Percentiles rank a stretch among this genome's conserved stretches.
phyloP scores from a whole-genome alignment of 345 rosid species.

The Pistacia integerrima region DNA sequence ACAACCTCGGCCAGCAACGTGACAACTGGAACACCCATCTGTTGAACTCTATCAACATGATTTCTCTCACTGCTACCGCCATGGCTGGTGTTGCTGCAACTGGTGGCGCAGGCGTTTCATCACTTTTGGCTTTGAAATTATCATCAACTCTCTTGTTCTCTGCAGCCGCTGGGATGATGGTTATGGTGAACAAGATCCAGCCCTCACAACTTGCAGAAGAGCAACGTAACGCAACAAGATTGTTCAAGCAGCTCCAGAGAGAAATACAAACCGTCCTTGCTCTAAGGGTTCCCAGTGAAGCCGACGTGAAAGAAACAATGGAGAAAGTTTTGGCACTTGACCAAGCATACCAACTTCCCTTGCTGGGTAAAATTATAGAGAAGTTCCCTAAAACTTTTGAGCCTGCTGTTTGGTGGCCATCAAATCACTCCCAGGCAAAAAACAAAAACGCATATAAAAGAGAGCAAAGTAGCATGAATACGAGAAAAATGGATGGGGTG shows the following conservation, averaged over 20 bases:
- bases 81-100: slow-evolving; percentile 54
- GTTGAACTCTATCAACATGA: slow-evolving; percentile 67
- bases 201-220: slow-evolving; percentile 48
- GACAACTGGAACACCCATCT: slow-evolving; percentile 65
- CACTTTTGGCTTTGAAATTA: slow-evolving; percentile 40
- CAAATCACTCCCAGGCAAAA: neutral
- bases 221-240: slow-evolving; percentile 49
- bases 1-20: slow-evolving; percentile 65
- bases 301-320: slow-evolving; percentile 19
- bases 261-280: slow-evolving; percentile 26
- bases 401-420: slow-evolving; percentile 35
- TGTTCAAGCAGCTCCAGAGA: slow-evolving; percentile 41
- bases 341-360: slow-evolving; percentile 32
- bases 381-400: slow-evolving; percentile 25
- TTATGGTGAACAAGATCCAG: slow-evolving; percentile 34
- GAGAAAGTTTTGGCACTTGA: slow-evolving; percentile 31
- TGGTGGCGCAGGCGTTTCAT: slow-evolving; percentile 25
- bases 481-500: slow-evolving; percentile 35
- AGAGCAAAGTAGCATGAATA: neutral
- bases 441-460: no score
- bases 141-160: slow-evolving; percentile 45
- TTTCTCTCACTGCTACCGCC: slow-evolving; percentile 58
- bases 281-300: slow-evolving; percentile 7
- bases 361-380: slow-evolving; percentile 3
- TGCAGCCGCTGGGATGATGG: slow-evolving; percentile 41